Conservation (phyloP, 163 green algal species). For the Chlamydomonas reinhardtii region DNA sequence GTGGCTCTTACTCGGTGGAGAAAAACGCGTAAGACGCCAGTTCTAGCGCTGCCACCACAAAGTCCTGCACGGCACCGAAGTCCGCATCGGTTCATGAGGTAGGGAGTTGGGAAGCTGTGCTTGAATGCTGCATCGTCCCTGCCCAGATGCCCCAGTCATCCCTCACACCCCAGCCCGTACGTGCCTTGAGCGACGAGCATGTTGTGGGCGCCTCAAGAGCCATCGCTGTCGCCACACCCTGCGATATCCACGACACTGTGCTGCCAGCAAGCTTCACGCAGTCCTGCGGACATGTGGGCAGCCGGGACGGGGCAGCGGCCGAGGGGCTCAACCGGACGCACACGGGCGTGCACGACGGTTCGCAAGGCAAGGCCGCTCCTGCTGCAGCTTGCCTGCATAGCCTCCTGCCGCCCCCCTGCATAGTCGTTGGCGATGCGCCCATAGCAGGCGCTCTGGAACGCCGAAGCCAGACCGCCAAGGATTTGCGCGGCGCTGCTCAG, state of each 20-base stretch:
- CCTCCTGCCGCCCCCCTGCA: not conserved
- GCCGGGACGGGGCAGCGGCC: no score
- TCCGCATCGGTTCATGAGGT: not conserved
- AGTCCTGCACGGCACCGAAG: not conserved
- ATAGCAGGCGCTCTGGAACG: slow-evolving; percentile 7
- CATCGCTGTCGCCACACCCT: not conserved
- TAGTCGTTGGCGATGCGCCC: not conserved
- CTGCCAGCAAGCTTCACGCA: slow-evolving; percentile 13
- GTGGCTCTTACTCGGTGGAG: not conserved
- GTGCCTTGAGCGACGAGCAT: not conserved
- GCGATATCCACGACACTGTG: slow-evolving; percentile 21
- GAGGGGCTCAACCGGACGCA: no score
- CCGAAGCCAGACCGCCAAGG: not conserved
- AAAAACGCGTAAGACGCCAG: slow-evolving; percentile 30
- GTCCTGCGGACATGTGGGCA: not conserved
- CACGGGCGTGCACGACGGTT: no score
- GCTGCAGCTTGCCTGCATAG: slow-evolving; percentile 1
- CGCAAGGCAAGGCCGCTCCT: no score
- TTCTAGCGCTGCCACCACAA: slow-evolving; percentile 18
- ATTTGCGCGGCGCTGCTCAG: not conserved
- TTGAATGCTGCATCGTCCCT: no score
- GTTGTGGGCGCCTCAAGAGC: not conserved
- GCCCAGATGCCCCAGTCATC: no score
- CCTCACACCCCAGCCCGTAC: not conserved
- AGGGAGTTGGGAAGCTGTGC: no score